These are phyloP conservation scores for Halocafeteria seosinensis DNA, from an alignment of 108 stramenopile species.

Conservation along the genomic window DNA sequence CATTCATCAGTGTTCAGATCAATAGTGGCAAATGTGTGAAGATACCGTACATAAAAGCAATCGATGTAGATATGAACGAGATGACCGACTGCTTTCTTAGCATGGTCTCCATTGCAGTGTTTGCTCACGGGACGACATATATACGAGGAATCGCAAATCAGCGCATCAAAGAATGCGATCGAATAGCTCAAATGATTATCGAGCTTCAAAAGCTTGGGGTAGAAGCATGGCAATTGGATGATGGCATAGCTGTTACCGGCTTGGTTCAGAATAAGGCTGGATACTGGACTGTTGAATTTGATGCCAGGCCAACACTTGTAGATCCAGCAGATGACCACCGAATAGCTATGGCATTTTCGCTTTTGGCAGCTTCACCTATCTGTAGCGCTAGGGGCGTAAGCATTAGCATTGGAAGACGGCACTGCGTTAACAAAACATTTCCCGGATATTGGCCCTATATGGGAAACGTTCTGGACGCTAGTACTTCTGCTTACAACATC, in stretches of 20 bases:
- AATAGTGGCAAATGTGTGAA: too few relatives aligned
- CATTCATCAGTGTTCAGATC: too few relatives aligned
- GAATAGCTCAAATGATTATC: not conserved
- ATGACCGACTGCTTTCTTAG: slow-evolving; percentile 10
- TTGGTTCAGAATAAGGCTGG: too few relatives aligned
- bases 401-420: not conserved
- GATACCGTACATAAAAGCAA: too few relatives aligned
- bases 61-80: not conserved
- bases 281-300: too few relatives aligned
- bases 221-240: not conserved
- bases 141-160: slow-evolving; percentile 7
- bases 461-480: not conserved
- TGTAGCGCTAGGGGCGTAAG: not conserved
- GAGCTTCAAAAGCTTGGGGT: slow-evolving; percentile 5
- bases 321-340: too few relatives aligned
- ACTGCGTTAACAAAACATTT: slow-evolving; percentile 15
- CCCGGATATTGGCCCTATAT: slow-evolving; percentile 8
- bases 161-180: slow-evolving; percentile 15
- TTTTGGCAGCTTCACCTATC: not conserved
- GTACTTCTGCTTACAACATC: not conserved
- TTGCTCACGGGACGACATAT: not conserved
- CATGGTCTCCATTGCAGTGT: slow-evolving; percentile 2
- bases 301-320: too few relatives aligned
- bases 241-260: too few relatives aligned
- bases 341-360: slow-evolving; percentile 10